These are phyloP conservation scores for Globisporangium nodosum DNA, from an alignment of 352 stramenopile genomes.

Conservation along the genomic window DNA sequence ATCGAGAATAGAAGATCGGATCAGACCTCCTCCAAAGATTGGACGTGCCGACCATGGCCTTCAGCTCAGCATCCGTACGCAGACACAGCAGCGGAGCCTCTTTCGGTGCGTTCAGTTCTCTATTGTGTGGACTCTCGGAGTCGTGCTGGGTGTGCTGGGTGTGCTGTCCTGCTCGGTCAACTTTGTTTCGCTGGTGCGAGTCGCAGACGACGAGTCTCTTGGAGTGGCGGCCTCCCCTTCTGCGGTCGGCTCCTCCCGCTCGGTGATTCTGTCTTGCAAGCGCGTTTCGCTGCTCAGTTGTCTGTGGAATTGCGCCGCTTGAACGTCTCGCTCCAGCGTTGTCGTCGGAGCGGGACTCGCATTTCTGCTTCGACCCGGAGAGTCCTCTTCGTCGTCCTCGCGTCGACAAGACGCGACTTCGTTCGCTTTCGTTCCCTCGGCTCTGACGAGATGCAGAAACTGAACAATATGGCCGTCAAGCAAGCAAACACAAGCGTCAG, in stretches of 20 bases:
- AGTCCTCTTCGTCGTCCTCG: background rate
- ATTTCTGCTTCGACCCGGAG: background rate
- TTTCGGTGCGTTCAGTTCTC: slow-evolving; percentile 1
- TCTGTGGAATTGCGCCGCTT: background rate
- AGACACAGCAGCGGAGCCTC: too few species aligned
- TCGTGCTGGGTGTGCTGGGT: background rate
- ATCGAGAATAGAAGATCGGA: too few species aligned
- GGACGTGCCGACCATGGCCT: too few species aligned
- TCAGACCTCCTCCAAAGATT: too few species aligned
- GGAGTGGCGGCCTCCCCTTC: background rate
- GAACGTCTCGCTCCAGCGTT: background rate
- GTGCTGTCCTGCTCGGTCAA: background rate
- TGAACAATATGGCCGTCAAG: background rate
- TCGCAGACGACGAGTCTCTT: background rate
- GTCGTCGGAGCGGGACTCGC: background rate
- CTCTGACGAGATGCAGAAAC: slow-evolving; percentile 4
- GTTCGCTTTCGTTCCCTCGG: background rate
- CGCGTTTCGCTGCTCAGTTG: background rate
- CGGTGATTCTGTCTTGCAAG: background rate
- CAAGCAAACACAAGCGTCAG: background rate
- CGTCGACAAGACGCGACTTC: background rate
- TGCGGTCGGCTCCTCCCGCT: background rate
- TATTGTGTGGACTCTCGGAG: slow-evolving; percentile 8
- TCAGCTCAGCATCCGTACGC: too few species aligned
- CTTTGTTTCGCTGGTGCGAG: background rate